Percentiles rank a stretch among this genome's conserved stretches.
Conservation (phyloP, 768 basidiomycete genomes). For the Tylopilus subfusipes region DNA sequence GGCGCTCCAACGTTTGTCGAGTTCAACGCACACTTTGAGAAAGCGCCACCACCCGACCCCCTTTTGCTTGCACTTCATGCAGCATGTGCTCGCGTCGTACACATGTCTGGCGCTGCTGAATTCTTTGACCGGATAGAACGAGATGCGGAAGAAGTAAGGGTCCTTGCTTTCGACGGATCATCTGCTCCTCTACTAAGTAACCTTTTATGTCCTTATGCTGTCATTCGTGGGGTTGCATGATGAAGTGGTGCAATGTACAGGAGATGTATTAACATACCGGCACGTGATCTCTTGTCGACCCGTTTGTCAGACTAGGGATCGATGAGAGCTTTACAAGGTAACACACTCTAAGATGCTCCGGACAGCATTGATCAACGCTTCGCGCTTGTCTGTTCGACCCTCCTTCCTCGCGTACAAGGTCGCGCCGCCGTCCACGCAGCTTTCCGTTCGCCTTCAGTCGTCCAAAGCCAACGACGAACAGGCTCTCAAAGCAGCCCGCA, state of each 20-base stretch:
- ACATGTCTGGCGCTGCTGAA: neutral
- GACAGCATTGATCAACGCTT: constrained; percentile 10
- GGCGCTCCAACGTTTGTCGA: too few species aligned
- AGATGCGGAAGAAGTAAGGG: neutral
- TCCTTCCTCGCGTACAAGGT: constrained; percentile 3
- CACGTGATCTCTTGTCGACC: too few species aligned
- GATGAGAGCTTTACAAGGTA: too few species aligned
- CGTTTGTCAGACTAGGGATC: too few species aligned
- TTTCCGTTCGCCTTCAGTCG: constrained; percentile 35
- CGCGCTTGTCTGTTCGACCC: constrained; percentile 13
- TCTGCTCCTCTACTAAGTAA: neutral
- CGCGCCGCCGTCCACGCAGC: constrained; percentile 11
- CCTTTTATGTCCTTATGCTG: too few species aligned
- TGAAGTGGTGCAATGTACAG: too few species aligned
- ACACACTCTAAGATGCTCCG: constrained; percentile 22
- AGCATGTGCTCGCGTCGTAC: neutral
- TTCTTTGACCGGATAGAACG: neutral
- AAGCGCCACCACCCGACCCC: too few species aligned
- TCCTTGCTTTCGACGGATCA: neutral
- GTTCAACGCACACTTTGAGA: too few species aligned
- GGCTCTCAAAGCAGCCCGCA: constrained; percentile 29
- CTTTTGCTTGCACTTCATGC: neutral
- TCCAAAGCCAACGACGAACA: constrained; percentile 25
- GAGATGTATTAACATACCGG: too few species aligned
- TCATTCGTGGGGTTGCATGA: too few species aligned